These are phyloP conservation scores for Schoenoplectus tabernaemontani DNA, from an alignment of 202 grass and related monocot genomes.

Conservation along the genomic window DNA sequence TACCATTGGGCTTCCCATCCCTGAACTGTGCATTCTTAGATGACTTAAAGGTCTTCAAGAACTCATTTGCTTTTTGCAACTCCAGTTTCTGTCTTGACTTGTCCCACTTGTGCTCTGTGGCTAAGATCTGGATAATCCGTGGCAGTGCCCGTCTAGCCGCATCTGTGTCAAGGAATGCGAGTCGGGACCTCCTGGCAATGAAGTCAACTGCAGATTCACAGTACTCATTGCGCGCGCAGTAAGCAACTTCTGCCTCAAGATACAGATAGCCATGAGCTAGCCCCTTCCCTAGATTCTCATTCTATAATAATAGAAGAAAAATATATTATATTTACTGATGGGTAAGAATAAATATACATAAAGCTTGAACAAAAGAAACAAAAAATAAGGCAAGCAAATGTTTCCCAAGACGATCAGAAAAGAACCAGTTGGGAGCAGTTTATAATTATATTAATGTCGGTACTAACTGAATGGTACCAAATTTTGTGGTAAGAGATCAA, in stretches of 20 bases:
- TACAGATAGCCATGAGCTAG: constrained; percentile 83
- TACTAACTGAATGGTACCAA: not conserved
- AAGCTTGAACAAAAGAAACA: not conserved
- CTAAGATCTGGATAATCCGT: constrained; percentile 62
- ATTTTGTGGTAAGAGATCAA: not conserved
- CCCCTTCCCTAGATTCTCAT: constrained; percentile 76
- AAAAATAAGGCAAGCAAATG: constrained; percentile 1
- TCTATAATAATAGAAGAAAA: constrained; percentile 34
- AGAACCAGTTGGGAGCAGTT: not conserved
- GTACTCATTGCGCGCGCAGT: constrained; percentile 81
- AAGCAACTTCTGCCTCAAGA: constrained; percentile 95
- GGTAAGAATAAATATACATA: not conserved
- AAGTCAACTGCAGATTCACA: constrained; percentile 83
- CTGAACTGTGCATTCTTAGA: constrained; percentile 84
- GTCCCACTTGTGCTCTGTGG: constrained; percentile 78
- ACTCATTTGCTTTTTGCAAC: constrained; percentile 57
- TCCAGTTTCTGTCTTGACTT: constrained; percentile 56
- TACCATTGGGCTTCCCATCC: constrained; percentile 89
- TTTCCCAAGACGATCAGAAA: too few species aligned
- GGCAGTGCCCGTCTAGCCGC: constrained; percentile 66
- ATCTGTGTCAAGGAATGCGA: constrained; percentile 88
- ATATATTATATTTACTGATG: not conserved
- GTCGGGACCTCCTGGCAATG: constrained; percentile 70
- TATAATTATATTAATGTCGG: too few species aligned
- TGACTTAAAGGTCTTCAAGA: constrained; percentile 88